phyloP scores from a whole-genome alignment of 768 basidiomycete species.

The Amyloporia xantha region DNA sequence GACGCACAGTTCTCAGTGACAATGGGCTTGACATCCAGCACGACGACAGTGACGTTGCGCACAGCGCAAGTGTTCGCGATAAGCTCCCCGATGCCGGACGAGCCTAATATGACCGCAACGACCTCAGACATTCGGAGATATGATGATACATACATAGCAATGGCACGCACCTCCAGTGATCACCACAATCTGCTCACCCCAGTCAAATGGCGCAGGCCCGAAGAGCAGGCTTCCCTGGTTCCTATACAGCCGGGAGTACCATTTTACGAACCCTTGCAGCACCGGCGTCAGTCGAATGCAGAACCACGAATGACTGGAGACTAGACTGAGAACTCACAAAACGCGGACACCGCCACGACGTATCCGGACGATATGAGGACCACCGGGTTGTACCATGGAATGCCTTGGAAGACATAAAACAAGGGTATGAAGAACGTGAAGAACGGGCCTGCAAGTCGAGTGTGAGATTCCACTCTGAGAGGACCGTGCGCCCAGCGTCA shows the following conservation, averaged over 20 bases:
- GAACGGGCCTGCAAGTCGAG: conserved; percentile 57
- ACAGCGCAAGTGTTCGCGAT: conserved; percentile 83
- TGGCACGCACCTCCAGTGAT: conserved; percentile 74
- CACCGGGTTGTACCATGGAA: conserved; percentile 40
- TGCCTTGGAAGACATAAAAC: conserved; percentile 70
- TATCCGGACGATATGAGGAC: conserved; percentile 50
- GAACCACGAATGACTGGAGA: background rate
- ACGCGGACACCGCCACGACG: conserved; percentile 49
- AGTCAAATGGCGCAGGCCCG: conserved; percentile 58
- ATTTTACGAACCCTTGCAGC: conserved; percentile 54
- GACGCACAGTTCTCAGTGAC: conserved; percentile 67
- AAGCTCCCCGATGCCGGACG: conserved; percentile 85
- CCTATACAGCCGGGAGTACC: conserved; percentile 67
- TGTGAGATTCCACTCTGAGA: no score
- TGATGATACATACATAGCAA: no score
- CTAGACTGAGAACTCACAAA: conserved; percentile 52
- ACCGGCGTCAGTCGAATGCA: background rate
- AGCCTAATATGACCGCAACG: conserved; percentile 40
- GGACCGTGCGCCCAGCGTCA: background rate
- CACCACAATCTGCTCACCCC: conserved; percentile 85
- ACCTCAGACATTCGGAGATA: background rate
- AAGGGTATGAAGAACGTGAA: conserved; percentile 77
- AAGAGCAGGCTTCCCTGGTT: conserved; percentile 66
- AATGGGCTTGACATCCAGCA: conserved; percentile 79
- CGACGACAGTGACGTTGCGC: conserved; percentile 75